Conservation (phyloP, 1,284 basidiomycete species). For the Sanghuangporus weigelae region DNA sequence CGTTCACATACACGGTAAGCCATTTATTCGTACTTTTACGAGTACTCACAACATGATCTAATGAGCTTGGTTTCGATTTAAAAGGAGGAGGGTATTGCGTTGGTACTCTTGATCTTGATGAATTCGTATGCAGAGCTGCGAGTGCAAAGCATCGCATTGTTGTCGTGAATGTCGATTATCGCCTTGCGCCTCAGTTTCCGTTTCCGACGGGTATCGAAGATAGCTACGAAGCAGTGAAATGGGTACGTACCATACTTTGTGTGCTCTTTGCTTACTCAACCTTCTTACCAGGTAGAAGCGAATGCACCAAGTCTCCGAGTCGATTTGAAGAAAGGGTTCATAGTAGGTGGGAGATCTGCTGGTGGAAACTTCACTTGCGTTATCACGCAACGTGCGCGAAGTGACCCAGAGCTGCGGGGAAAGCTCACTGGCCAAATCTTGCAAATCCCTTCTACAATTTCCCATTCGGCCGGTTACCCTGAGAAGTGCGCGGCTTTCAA, state of each 20-base stretch:
- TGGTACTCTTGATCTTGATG: slow-evolving; percentile 21
- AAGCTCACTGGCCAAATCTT: slow-evolving; percentile 15
- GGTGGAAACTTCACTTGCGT: slow-evolving; percentile 23
- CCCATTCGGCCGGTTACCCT: slow-evolving; percentile 6
- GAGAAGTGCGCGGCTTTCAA: slow-evolving; percentile 6
- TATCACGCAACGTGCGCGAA: slow-evolving; percentile 20
- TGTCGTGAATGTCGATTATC: slow-evolving; percentile 20
- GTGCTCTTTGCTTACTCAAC: background rate
- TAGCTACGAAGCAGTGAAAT: slow-evolving; percentile 30
- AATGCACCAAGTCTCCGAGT: slow-evolving; percentile 9
- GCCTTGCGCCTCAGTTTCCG: slow-evolving; percentile 35
- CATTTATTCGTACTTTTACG: background rate
- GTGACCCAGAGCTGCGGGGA: slow-evolving; percentile 18
- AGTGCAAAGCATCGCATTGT: slow-evolving; percentile 20
- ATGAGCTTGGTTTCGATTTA: background rate
- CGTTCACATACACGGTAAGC: slow-evolving; percentile 10
- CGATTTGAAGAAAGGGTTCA: slow-evolving; percentile 19
- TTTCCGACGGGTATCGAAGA: slow-evolving; percentile 36
- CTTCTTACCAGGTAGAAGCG: background rate
- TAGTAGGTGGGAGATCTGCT: slow-evolving; percentile 25
- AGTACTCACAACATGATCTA: background rate
- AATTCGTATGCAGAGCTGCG: slow-evolving; percentile 18
- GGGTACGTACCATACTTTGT: slow-evolving; percentile 21
- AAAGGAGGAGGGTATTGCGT: slow-evolving; percentile 13
- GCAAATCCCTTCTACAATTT: slow-evolving; percentile 6